phyloP scores from a whole-genome alignment of 768 basidiomycete genomes.

The Dacryopinax spathularia region DNA sequence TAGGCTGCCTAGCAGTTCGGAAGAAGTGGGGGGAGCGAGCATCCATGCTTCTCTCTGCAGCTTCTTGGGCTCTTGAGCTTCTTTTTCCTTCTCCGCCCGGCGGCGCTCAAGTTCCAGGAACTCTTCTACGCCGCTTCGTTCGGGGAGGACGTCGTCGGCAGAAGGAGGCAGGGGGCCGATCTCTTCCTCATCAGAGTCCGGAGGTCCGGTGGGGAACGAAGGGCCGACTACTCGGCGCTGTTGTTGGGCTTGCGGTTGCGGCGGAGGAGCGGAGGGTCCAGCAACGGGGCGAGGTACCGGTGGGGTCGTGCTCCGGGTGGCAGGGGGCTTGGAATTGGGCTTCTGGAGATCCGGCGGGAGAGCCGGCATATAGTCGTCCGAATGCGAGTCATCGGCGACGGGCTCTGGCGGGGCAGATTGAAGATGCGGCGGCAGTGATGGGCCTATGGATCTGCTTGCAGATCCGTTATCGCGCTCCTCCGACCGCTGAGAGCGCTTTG shows the following conservation, averaged over 20 bases:
- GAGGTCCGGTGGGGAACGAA: conserved; percentile 29
- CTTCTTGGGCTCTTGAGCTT: conserved; percentile 62
- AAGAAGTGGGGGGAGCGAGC: conserved; percentile 78
- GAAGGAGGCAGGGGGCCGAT: conserved; percentile 73
- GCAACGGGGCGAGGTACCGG: conserved; percentile 6
- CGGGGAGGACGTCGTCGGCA: conserved; percentile 26
- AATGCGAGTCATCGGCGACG: conserved; percentile 39
- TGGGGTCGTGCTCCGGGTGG: conserved; percentile 15
- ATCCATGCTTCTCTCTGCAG: conserved; percentile 92
- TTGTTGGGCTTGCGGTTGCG: too few species aligned
- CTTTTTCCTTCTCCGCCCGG: conserved; percentile 53
- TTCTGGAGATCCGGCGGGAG: conserved; percentile 58
- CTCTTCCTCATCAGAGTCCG: conserved; percentile 50
- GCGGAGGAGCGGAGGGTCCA: conserved; percentile 5
- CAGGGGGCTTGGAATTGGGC: conserved; percentile 22
- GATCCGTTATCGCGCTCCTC: neutral
- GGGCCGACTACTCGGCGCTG: conserved; percentile 38
- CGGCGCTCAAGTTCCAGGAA: conserved; percentile 79
- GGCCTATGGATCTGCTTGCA: conserved; percentile 19
- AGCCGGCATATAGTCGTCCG: conserved; percentile 57
- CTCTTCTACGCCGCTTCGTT: conserved; percentile 51
- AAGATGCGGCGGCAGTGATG: conserved; percentile 24
- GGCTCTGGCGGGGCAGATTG: conserved; percentile 14
- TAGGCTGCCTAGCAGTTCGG: conserved; percentile 62
- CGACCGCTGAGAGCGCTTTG: conserved; percentile 16